phyloP scores from a whole-genome alignment of 345 rosid species.

The Kernera saxatilis region DNA sequence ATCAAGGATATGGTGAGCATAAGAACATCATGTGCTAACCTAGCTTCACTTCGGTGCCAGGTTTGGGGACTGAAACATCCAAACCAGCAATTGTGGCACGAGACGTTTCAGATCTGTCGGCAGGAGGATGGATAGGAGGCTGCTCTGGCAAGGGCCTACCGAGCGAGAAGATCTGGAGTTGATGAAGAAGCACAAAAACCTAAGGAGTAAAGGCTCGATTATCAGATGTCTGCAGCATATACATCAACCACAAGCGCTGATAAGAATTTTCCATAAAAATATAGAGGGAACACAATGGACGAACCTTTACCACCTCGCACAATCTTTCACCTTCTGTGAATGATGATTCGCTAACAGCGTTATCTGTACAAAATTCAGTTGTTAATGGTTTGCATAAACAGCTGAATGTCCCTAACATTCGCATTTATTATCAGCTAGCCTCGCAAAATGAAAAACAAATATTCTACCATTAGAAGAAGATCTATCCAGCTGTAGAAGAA shows the following conservation, averaged over 20 bases:
- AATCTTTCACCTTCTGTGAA: constrained; percentile 65
- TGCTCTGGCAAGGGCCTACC: constrained; percentile 78
- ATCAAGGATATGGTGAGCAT: not conserved
- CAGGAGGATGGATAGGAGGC: constrained; percentile 52
- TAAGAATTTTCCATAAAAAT: not conserved
- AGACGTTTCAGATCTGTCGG: constrained; percentile 44
- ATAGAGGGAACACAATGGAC: constrained; percentile 21
- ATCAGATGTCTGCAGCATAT: constrained; percentile 15
- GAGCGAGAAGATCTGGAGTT: constrained; percentile 73
- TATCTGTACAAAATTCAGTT: constrained; percentile 38
- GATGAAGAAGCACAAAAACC: constrained; percentile 92
- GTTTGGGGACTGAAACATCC: constrained; percentile 70
- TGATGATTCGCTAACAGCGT: constrained; percentile 57
- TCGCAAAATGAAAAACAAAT: not conserved
- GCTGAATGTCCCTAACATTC: not conserved
- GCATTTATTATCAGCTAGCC: constrained; percentile 7
- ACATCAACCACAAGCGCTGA: not conserved
- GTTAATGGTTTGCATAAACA: constrained; percentile 5
- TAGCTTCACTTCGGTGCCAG: constrained; percentile 67
- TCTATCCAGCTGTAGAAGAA: constrained; percentile 57
- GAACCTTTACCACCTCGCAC: constrained; percentile 85
- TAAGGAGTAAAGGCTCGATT: constrained; percentile 23
- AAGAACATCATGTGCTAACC: constrained; percentile 40
- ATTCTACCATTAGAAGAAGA: constrained; percentile 50
- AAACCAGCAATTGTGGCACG: constrained; percentile 65